Base-by-base conservation (phyloP, 1,284 basidiomycete species). In the Trichosporon ovoides region DNA sequence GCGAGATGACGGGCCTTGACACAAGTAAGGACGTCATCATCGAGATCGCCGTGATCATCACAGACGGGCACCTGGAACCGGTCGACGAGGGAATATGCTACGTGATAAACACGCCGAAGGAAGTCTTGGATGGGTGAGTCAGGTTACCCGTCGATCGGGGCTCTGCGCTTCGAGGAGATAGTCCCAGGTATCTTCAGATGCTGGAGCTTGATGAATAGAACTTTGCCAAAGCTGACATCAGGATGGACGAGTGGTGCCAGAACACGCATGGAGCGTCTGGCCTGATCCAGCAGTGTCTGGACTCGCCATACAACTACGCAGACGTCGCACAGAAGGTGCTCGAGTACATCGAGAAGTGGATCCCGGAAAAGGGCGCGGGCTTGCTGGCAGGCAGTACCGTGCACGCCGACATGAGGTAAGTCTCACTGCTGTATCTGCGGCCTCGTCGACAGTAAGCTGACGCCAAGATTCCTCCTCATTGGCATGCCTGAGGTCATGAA, bases 31-130 rank as follows among this genome's bases (percentile, higher is more conserved):
- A 82, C 57, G 60, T 74, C 1, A 76, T 82, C 52, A 69, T 82
- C 20, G 81, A 83, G 67, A 77, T 81, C n/a, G 81, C 80, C 0
- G 78, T 78, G 40, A 80, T 81, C 60, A 74, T 82, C 53, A 83
- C 82, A 3, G 76, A 83, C 63, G 79, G 79, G 2, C 66, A 79
- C 9, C 66, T 83, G 20, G 67, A 76, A 12, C 76, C 76, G 3
- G 75, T 83, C 3, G 82, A 83, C 60, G 75, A 77, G 18, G 82
- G 82, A 3, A 72, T 83, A 12, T 71, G 73, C 48, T 82, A 76
- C 61, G 77, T 82, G 18, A 79, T 83, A 52, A 67, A 68, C 34
- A 82, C 81, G 2, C 68, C 74, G 7, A 79, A 80, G 60, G 66
- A 65, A 0, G 75, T 82, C 0, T 66, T 83, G 14, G 80, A 81